These are phyloP conservation scores for Polychaeton citri DNA, from an alignment of 2,329 filamentous ascomycete species.

Conservation along the genomic window DNA sequence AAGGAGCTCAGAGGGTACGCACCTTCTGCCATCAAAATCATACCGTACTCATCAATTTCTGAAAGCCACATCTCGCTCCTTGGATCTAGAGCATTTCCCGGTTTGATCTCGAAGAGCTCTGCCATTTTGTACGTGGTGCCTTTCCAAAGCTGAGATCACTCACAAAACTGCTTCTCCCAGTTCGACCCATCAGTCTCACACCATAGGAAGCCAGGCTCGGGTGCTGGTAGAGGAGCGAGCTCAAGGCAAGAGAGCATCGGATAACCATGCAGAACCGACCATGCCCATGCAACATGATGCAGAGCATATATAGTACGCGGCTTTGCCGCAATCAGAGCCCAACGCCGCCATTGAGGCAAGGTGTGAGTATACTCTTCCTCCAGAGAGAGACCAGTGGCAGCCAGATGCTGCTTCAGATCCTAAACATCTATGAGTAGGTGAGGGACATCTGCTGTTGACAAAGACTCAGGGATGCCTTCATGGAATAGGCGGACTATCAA, in stretches of 20 bases:
- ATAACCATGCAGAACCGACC: slow-evolving; percentile 22
- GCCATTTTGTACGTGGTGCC: not conserved
- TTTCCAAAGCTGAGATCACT: not conserved
- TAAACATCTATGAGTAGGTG: not conserved
- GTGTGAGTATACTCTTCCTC: not conserved
- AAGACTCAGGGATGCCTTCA: not conserved
- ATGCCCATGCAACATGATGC: not conserved
- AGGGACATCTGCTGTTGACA: not conserved
- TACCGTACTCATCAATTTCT: not conserved
- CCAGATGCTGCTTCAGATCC: not conserved
- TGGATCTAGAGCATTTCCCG: not conserved
- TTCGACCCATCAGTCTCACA: not conserved
- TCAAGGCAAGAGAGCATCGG: slow-evolving; percentile 18
- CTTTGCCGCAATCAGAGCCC: not conserved
- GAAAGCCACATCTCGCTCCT: not conserved
- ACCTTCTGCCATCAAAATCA: not conserved
- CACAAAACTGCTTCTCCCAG: not conserved
- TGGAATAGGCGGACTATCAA: not conserved
- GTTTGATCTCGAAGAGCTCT: not conserved
- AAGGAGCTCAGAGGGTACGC: too few relatives aligned
- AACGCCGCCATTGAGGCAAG: not conserved
- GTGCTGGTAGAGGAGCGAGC: not conserved
- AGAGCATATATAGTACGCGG: not conserved
- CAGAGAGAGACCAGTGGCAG: not conserved
- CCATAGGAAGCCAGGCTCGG: not conserved